Percentiles rank a stretch among this genome's conserved stretches.
Conservation (phyloP, 1,139 yeast species). For the Hansenula lynferdii region DNA sequence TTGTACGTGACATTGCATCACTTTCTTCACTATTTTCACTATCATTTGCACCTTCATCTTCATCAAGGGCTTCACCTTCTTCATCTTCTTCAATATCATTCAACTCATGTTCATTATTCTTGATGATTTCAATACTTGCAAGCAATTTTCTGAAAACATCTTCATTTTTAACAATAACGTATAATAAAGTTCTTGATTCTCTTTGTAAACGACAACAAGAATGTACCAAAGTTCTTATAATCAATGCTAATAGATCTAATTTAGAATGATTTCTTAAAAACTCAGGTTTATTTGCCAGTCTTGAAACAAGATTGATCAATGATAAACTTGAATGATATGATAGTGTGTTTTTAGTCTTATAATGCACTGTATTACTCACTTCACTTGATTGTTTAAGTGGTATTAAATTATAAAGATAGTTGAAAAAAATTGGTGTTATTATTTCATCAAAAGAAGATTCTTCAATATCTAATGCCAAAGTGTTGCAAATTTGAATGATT, state of each 20-base stretch:
- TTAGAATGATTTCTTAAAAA: slow-evolving; percentile 29
- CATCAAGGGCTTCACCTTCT: slow-evolving; percentile 6
- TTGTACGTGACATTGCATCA: too few species aligned
- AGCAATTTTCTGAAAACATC: slow-evolving; percentile 23
- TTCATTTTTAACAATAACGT: slow-evolving; percentile 45
- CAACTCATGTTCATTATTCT: slow-evolving; percentile 9
- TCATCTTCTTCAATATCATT: slow-evolving; percentile 4
- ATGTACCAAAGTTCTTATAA: slow-evolving; percentile 50
- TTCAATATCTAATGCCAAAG: slow-evolving; percentile 27
- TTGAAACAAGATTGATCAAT: slow-evolving; percentile 47
- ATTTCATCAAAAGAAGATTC: slow-evolving; percentile 22
- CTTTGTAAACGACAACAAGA: slow-evolving; percentile 43
- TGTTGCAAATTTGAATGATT: slow-evolving; percentile 45
- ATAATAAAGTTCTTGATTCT: slow-evolving; percentile 51
- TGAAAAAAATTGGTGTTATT: slow-evolving; percentile 45
- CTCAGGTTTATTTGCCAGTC: slow-evolving; percentile 8
- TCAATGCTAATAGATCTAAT: slow-evolving; percentile 53
- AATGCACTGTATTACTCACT: slow-evolving; percentile 2
- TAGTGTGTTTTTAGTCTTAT: slow-evolving; percentile 32
- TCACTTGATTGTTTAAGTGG: slow-evolving; percentile 31
- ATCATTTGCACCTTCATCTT: too few species aligned
- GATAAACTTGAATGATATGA: slow-evolving; percentile 58
- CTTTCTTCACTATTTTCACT: too few species aligned
- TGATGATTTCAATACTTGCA: slow-evolving; percentile 20
- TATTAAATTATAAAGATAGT: slow-evolving; percentile 54